A percentile compares a stretch with the other conserved stretches of the same genome.
Conservation (phyloP, 2,329 filamentous ascomycete genomes). For the Aspergillus tamarii region DNA sequence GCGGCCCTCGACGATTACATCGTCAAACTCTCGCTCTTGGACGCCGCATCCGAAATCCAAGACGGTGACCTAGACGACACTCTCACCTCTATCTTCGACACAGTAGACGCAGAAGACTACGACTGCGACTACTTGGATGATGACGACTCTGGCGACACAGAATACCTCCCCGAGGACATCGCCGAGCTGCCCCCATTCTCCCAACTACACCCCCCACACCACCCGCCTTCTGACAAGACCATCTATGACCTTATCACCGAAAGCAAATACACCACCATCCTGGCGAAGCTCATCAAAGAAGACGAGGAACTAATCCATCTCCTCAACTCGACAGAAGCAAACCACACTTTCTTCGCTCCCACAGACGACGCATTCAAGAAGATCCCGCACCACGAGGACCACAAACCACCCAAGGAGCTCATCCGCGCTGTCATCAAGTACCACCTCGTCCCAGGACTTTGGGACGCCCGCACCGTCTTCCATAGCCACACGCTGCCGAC, state of each 20-base stretch:
- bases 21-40: background rate
- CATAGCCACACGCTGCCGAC: conserved; percentile 75
- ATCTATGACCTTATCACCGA: conserved; percentile 79
- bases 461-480: conserved; percentile 68
- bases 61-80: conserved; percentile 13
- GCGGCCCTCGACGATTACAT: background rate
- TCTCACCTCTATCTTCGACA: conserved; percentile 10
- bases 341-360: conserved; percentile 82
- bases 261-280: conserved; percentile 75
- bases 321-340: conserved; percentile 73
- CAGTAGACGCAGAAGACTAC: background rate
- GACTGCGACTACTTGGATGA: background rate
- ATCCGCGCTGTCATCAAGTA: conserved; percentile 73
- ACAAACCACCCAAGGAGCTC: conserved; percentile 69
- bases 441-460: conserved; percentile 71
- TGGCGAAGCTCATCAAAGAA: conserved; percentile 74
- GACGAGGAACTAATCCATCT: conserved; percentile 71
- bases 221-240: conserved; percentile 64
- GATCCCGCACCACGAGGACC: conserved; percentile 49
- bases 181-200: conserved; percentile 5
- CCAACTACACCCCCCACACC: conserved; percentile 26
- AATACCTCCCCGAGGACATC: conserved; percentile 13
- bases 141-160: conserved; percentile 5
- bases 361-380: conserved; percentile 75
- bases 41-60: conserved; percentile 2